Evolutionary conservation across 2,329 filamentous ascomycete species (phyloP), one percentile per base, ranked within the genome.

Genomic region (Fusarium buharicum): DNA sequence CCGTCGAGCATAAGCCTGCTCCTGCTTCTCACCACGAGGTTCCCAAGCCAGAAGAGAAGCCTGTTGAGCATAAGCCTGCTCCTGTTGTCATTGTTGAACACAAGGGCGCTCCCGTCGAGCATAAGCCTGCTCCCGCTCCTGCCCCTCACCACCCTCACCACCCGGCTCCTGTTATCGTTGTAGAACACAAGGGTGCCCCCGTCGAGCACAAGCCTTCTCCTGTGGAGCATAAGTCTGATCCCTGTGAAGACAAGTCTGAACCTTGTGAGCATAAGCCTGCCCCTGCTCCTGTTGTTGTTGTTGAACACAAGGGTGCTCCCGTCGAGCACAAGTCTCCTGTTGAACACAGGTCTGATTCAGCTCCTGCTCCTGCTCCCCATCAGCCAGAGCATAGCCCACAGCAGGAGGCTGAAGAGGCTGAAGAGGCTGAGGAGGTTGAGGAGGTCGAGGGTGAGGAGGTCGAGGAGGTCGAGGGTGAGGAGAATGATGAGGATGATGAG

Each of bases 301-400:
- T 24, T 24, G 22, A 24, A 8, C 22, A 24, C 22, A 24, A 24
- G 22, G 22, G 22, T 24, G 22, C 22, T 24, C 22, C 22, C 1
- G 38, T 55, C 8, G 22, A 24, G 22, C 22, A 24, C 22, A 24
- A 24, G 22, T 24, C 22, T 24, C 28, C n/a, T n/a, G n/a, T n/a
- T n/a, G n/a, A n/a, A n/a, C n/a, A n/a, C n/a, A n/a, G n/a, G n/a
- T n/a, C n/a, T n/a, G n/a, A n/a, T 16, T 63, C 65, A 9, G 45
- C 18, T 13, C 55, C 53, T 1, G 54, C 36, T 36, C 60, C 57
- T 10, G 41, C 18, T 28, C 60, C 60, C 12, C 22, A 24, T 6
- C 22, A 24, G 22, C 22, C 22, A 7, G 22, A 24, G 28, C 28
- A 30, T 38, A 28, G 28, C 9, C 28, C 38, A 9, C 30, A 33